Percentiles rank a stretch among this genome's conserved stretches.
phyloP scores from a whole-genome alignment of 805 yeast species.

The Candida argentea region DNA sequence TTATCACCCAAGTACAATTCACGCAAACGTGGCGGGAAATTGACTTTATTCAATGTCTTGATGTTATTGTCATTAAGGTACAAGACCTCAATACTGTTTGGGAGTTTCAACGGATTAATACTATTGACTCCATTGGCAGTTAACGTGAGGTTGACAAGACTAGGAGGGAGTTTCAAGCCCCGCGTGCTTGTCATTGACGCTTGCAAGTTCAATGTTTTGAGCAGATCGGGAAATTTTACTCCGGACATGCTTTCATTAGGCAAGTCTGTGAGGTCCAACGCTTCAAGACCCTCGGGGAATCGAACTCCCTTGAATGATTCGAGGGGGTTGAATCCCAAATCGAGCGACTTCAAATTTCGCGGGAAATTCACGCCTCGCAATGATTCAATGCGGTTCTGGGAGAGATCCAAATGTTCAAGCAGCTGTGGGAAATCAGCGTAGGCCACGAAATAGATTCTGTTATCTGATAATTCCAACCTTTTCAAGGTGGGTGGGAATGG shows the following conservation, averaged over 20 bases:
- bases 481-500: slow-evolving; percentile 24
- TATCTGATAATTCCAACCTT: slow-evolving; percentile 24
- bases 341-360: slow-evolving; percentile 16
- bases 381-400: slow-evolving; percentile 30
- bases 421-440: slow-evolving; percentile 27
- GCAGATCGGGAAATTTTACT: slow-evolving; percentile 33
- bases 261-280: slow-evolving; percentile 30
- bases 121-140: slow-evolving; percentile 34
- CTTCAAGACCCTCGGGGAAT: slow-evolving; percentile 27
- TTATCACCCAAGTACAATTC: slow-evolving; percentile 33
- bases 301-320: slow-evolving; percentile 31
- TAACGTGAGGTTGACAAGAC: slow-evolving; percentile 20
- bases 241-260: slow-evolving; percentile 40
- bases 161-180: slow-evolving; percentile 30
- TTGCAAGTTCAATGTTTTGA: slow-evolving; percentile 26
- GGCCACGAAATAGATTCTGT: slow-evolving; percentile 28
- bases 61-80: slow-evolving; percentile 31
- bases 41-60: slow-evolving; percentile 34
- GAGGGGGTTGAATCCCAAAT: slow-evolving; percentile 29
- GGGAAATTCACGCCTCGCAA: slow-evolving; percentile 30
- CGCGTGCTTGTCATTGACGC: slow-evolving; percentile 36
- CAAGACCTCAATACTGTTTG: slow-evolving; percentile 28
- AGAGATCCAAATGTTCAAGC: slow-evolving; percentile 22
- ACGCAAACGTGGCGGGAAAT: slow-evolving; percentile 24
- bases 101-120: slow-evolving; percentile 34